A percentile compares a stretch with the other conserved stretches of the same genome.
These are phyloP conservation scores for Anthostomella pinea DNA, from an alignment of 2,329 filamentous ascomycete species.

Conservation along the genomic window DNA sequence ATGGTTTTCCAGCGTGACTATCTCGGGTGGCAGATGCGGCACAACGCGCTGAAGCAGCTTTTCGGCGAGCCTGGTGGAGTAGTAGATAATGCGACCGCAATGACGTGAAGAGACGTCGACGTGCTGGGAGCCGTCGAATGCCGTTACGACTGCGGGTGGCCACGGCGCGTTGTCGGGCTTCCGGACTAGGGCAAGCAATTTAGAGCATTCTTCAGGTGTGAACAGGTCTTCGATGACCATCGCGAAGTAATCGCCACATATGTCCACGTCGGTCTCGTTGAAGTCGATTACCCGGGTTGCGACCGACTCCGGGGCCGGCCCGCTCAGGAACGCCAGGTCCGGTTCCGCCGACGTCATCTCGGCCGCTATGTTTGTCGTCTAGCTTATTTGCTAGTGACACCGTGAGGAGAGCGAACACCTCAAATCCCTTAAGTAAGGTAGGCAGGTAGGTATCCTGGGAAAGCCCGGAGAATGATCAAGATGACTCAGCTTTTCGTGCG, in stretches of 20 bases:
- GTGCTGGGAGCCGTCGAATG: constrained; percentile 9
- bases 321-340: too few relatives aligned
- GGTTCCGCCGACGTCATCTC: too few relatives aligned
- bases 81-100: constrained; percentile 14
- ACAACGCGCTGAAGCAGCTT: constrained; percentile 13
- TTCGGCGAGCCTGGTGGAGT: constrained; percentile 9
- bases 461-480: too few relatives aligned
- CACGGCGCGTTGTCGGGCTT: constrained; percentile 5
- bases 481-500: too few relatives aligned
- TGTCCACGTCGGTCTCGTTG: constrained; percentile 7
- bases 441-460: too few relatives aligned
- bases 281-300: constrained; percentile 10
- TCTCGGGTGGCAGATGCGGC: constrained; percentile 9
- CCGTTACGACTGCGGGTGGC: constrained; percentile 9
- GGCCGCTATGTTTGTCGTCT: too few relatives aligned
- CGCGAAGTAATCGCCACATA: constrained; percentile 12
- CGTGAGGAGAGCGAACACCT: too few relatives aligned
- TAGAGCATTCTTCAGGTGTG: constrained; percentile 7
- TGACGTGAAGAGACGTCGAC: constrained; percentile 5
- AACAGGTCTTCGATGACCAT: constrained; percentile 13
- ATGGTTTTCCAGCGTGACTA: constrained; percentile 11
- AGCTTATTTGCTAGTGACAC: too few relatives aligned
- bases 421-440: too few relatives aligned
- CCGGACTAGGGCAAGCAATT: constrained; percentile 9
- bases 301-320: constrained; percentile 5